Percentiles rank a stretch among this genome's conserved stretches.
phyloP scores from a whole-genome alignment of 768 basidiomycete genomes.

The Lactifluus echinatus region DNA sequence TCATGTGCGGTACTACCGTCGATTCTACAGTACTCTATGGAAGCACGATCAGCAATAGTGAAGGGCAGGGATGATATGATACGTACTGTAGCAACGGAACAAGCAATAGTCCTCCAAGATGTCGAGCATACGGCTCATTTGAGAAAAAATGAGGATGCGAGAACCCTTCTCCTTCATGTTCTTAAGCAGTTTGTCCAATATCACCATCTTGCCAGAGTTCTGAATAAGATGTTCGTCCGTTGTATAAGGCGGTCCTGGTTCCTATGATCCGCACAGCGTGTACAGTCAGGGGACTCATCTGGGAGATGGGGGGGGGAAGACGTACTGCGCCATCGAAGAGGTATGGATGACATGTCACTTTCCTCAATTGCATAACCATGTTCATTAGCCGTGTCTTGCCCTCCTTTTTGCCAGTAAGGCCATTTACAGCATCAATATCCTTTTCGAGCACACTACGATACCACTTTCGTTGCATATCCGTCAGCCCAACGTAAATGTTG shows the following conservation, averaged over 20 bases:
- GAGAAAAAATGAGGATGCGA: constrained; percentile 93
- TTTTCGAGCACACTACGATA: constrained; percentile 94
- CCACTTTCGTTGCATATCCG: constrained; percentile 98
- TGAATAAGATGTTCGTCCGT: constrained; percentile 95
- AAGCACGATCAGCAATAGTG: constrained; percentile 10
- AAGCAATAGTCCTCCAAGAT: constrained; percentile 96
- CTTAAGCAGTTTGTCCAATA: constrained; percentile 85
- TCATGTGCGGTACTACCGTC: constrained; percentile 96
- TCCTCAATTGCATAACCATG: constrained; percentile 97
- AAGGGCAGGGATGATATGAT: not conserved
- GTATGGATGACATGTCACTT: constrained; percentile 87
- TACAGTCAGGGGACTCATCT: not conserved
- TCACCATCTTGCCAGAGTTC: constrained; percentile 95
- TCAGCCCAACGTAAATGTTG: constrained; percentile 94
- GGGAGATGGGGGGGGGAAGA: constrained; percentile 7
- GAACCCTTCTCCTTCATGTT: constrained; percentile 91
- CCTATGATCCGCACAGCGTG: constrained; percentile 36
- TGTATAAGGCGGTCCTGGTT: constrained; percentile 97
- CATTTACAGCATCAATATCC: constrained; percentile 98
- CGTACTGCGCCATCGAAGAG: constrained; percentile 85
- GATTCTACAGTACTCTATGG: constrained; percentile 87
- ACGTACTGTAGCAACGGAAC: constrained; percentile 80
- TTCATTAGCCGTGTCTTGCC: constrained; percentile 97
- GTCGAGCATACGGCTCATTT: constrained; percentile 98
- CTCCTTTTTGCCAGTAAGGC: constrained; percentile 93